Conservation (phyloP, 2,329 filamentous ascomycete species). For the Aureobasidium sp. region DNA sequence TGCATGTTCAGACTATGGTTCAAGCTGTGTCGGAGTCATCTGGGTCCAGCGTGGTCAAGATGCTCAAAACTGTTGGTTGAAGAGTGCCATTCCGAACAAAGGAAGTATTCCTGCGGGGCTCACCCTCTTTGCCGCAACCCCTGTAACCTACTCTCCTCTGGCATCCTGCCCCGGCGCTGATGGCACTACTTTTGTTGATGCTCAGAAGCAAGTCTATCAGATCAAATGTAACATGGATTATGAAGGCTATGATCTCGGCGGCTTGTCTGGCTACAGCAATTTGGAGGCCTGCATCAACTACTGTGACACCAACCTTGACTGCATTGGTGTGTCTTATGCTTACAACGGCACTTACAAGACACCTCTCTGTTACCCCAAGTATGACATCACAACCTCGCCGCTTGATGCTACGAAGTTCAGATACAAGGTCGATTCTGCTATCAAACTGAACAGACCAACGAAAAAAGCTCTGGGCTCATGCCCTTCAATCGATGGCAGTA, state of each 20-base stretch:
- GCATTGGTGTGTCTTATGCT: conserved; percentile 13
- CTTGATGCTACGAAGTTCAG: conserved; percentile 8
- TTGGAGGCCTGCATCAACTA: conserved; percentile 13
- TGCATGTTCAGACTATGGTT: background rate
- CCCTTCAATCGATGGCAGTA: conserved; percentile 5
- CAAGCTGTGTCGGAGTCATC: background rate
- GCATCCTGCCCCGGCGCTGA: conserved; percentile 9
- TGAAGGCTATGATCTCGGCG: conserved; percentile 8
- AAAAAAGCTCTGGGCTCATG: conserved; percentile 13
- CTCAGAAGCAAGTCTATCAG: conserved; percentile 7
- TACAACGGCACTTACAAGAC: conserved; percentile 13
- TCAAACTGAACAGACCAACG: conserved; percentile 7
- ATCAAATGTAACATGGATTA: conserved; percentile 12
- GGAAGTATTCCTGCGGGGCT: conserved; percentile 2
- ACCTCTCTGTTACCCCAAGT: conserved; percentile 13
- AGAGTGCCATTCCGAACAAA: background rate
- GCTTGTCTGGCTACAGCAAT: background rate
- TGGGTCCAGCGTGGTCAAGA: conserved; percentile 14
- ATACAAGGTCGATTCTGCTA: conserved; percentile 14
- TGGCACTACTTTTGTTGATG: conserved; percentile 4
- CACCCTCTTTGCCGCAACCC: conserved; percentile 2
- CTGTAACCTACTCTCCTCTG: background rate
- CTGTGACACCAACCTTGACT: conserved; percentile 11
- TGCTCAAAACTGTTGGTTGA: conserved; percentile 11
- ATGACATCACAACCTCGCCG: conserved; percentile 5